Base-by-base conservation (phyloP, 2,329 filamentous ascomycete genomes). In the Myriosclerotinia duriaeana region DNA sequence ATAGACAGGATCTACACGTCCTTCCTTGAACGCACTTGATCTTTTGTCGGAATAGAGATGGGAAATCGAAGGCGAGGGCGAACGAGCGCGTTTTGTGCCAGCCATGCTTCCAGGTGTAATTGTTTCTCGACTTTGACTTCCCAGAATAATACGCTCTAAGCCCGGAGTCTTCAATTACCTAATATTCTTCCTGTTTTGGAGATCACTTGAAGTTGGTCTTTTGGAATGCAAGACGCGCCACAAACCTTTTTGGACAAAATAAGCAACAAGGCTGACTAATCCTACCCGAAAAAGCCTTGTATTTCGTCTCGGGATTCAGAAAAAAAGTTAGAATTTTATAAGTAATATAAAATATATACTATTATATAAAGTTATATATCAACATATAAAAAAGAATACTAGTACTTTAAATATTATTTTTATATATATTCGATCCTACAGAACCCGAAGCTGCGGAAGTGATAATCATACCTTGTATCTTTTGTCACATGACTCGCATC, bases 1-100 rank as follows among this genome's bases (percentile, higher is more conserved):
- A 77, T 87, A 91, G 2, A 86, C 84, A 12, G 86, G 83, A 75
- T 92, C 84, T 67, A 87, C 77, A 53, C 78, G 78, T 17, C 71
- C 71, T 63, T 75, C 73, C 15, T 40, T 69, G 61, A 20, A 72
- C 67, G n/a, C 66, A 66, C 66, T 74, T 71, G 40, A 60, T 17
- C 8, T 60, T 34, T 60, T 60, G 9, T 38, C 38, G 1, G 44
- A 60, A 48, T 60, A 60, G 14, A 60, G 30, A 36, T 71, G 70
- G 0, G 70, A 48, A n/a, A 58, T 22, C 17, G 64, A 54, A 26
- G 64, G 58, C 8, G 58, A 66, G 40, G 44, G 54, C 6, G 64
- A 65, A 9, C 54, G 54, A 14, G 48, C 30, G 46, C 65, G 58
- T 53, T 69, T 62, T 26, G 54, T 67, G 50, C 53, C 48, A 15